Evolutionary conservation across 2,329 filamentous ascomycete species (phyloP).

Genomic region (Sporothrix humicola): DNA sequence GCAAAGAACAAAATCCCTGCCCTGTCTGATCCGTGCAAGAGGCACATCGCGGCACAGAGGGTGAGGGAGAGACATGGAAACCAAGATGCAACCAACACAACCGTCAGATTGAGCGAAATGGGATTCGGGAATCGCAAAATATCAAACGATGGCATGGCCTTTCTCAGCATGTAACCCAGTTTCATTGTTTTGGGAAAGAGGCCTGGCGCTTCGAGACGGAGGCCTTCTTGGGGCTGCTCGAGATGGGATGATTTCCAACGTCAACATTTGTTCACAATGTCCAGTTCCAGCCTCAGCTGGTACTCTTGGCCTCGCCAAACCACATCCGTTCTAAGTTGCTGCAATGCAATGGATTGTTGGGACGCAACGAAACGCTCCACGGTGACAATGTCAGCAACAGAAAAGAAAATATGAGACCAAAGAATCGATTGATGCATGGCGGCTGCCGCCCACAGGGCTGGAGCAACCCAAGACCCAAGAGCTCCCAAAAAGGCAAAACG

Average conservation of each 20-base stretch:
- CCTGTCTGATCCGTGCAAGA: background rate
- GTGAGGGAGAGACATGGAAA: constrained; percentile 17
- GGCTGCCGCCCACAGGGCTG: constrained; percentile 6
- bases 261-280: constrained; percentile 1
- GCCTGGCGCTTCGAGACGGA: constrained; percentile 30
- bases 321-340: constrained; percentile 4
- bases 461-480: constrained; percentile 1
- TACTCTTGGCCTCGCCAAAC: constrained; percentile 1
- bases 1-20: background rate
- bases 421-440: background rate
- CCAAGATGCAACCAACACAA: constrained; percentile 14
- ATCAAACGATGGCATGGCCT: background rate
- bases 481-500: background rate
- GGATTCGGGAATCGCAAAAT: background rate
- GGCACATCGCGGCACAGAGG: background rate
- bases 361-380: background rate
- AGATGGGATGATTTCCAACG: background rate
- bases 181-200: constrained; percentile 14
- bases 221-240: constrained; percentile 15
- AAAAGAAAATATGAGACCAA: background rate
- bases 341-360: constrained; percentile 7
- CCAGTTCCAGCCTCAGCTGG: constrained; percentile 16
- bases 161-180: constrained; percentile 15
- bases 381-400: background rate
- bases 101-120: background rate